Evolutionary conservation across 2,329 filamentous ascomycete genomes (phyloP).

Genomic region (Pseudocercospora ulei): DNA sequence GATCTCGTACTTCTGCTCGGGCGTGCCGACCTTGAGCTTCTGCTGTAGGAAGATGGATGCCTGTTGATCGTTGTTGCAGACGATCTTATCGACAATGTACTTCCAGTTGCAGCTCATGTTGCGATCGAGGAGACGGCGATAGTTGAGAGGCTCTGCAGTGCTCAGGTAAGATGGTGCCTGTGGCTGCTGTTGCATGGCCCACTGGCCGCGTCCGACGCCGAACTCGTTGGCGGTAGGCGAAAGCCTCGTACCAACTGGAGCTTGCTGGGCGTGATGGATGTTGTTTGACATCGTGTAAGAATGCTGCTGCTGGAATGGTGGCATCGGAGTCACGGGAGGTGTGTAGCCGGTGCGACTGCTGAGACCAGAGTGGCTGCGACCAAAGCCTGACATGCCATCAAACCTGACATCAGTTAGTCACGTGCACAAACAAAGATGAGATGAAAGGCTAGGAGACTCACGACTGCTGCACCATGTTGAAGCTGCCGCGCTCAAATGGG

Average conservation of each 20-base stretch:
- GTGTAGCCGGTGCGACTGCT: conserved; percentile 19
- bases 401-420: conserved; percentile 17
- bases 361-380: conserved; percentile 14
- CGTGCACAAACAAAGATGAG: neutral
- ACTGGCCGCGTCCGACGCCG: conserved; percentile 32
- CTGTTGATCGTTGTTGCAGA: conserved; percentile 98
- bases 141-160: conserved; percentile 87
- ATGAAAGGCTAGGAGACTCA: conserved; percentile 10
- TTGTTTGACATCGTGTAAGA: conserved; percentile 14
- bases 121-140: conserved; percentile 85
- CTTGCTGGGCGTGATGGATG: conserved; percentile 21
- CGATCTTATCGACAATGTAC: conserved; percentile 98
- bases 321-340: conserved; percentile 28
- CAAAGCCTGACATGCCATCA: conserved; percentile 15
- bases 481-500: conserved; percentile 19
- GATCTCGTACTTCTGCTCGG: conserved; percentile 94
- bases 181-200: conserved; percentile 29
- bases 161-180: conserved; percentile 55
- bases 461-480: conserved; percentile 19
- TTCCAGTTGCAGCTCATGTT: conserved; percentile 98
- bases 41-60: conserved; percentile 98
- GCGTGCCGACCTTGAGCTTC: conserved; percentile 92
- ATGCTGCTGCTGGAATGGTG: conserved; percentile 18
- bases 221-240: conserved; percentile 44
- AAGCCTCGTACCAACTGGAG: conserved; percentile 36